A percentile compares a stretch with the other conserved stretches of the same genome.
phyloP scores from a whole-genome alignment of 2,329 filamentous ascomycete species.

The Pseudogymnoascus verrucosus region DNA sequence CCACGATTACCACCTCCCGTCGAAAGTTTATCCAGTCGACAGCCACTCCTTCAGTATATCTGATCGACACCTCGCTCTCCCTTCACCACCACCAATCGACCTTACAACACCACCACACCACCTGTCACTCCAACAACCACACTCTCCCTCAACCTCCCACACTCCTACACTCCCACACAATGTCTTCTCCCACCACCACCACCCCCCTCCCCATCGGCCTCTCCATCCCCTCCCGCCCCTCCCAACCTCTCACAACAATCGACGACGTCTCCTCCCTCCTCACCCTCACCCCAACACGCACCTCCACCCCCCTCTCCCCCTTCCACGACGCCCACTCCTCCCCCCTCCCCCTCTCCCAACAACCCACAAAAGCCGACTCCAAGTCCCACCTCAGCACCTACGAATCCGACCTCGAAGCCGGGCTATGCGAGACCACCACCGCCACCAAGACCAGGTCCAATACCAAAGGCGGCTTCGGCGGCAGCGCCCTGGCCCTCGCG shows the following conservation, averaged over 20 bases:
- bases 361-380: conserved; percentile 18
- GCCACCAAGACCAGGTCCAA: too few species aligned
- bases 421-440: conserved; percentile 3
- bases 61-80: not conserved
- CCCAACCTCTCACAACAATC: not conserved
- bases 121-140: not conserved
- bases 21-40: not conserved
- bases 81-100: not conserved
- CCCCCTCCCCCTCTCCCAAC: conserved; percentile 16
- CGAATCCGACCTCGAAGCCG: conserved; percentile 20
- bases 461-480: too few species aligned
- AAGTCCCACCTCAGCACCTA: conserved; percentile 17
- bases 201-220: not conserved
- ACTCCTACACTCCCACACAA: not conserved
- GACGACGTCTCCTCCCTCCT: conserved; percentile 5
- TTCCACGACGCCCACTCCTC: conserved; percentile 15
- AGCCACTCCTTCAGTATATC: not conserved
- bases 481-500: not conserved
- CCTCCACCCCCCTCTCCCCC: conserved; percentile 15
- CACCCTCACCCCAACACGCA: not conserved
- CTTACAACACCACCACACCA: not conserved
- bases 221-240: not conserved
- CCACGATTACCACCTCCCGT: not conserved
- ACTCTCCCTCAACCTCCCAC: not conserved
- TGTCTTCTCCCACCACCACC: not conserved